phyloP scores from a whole-genome alignment of 2,329 filamentous ascomycete genomes.

The Ophiostoma angusticollis region DNA sequence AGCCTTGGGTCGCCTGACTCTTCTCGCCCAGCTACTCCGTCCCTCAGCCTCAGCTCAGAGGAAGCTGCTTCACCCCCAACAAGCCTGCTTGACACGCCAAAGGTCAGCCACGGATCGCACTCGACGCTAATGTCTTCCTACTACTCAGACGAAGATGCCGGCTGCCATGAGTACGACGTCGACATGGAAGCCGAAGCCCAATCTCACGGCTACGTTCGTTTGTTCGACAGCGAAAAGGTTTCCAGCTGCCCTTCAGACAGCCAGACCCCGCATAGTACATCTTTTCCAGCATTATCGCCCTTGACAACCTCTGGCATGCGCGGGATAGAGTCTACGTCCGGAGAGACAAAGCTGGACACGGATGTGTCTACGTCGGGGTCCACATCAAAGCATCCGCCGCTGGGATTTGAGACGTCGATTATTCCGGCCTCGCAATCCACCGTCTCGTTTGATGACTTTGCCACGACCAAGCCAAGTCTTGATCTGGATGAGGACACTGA shows the following conservation, averaged over 20 bases:
- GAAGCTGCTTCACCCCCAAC: slow-evolving; percentile 5
- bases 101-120: background rate
- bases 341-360: too few relatives aligned
- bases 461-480: slow-evolving; percentile 3
- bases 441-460: slow-evolving; percentile 7
- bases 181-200: background rate
- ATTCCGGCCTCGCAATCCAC: too few relatives aligned
- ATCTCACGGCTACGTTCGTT: background rate
- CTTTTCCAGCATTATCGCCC: too few relatives aligned
- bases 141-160: background rate
- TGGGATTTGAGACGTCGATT: too few relatives aligned
- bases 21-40: slow-evolving; percentile 6
- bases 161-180: slow-evolving; percentile 3
- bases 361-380: too few relatives aligned
- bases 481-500: slow-evolving; percentile 3
- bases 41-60: slow-evolving; percentile 4
- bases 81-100: slow-evolving; percentile 7
- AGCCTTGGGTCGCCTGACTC: background rate
- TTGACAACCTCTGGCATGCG: too few relatives aligned
- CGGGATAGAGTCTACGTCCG: too few relatives aligned
- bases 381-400: too few relatives aligned
- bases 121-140: background rate
- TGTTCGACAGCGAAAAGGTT: background rate
- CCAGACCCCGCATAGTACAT: background rate
- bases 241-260: background rate